phyloP scores from a whole-genome alignment of 2,329 filamentous ascomycete species.

The Neurospora sp. region DNA sequence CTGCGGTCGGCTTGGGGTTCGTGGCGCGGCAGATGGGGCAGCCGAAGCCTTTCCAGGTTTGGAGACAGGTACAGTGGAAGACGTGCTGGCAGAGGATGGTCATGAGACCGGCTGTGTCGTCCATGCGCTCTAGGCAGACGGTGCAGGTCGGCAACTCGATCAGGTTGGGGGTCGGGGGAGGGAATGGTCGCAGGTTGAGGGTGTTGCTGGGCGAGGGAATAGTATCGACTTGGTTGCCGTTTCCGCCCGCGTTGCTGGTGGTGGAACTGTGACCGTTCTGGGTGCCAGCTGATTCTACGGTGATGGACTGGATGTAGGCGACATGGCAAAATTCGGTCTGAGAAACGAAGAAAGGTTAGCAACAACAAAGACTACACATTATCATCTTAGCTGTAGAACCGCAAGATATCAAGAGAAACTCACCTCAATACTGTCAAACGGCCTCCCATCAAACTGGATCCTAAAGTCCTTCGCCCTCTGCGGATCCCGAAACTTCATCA shows the following conservation, averaged over 20 bases:
- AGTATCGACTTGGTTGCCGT: slow-evolving; percentile 35
- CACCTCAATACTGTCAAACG: slow-evolving; percentile 88
- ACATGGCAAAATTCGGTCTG: slow-evolving; percentile 90
- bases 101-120: slow-evolving; percentile 87
- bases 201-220: slow-evolving; percentile 27
- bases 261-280: slow-evolving; percentile 29
- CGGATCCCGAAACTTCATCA: slow-evolving; percentile 82
- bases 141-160: slow-evolving; percentile 92
- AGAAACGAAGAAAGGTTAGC: slow-evolving; percentile 12
- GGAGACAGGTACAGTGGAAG: slow-evolving; percentile 91
- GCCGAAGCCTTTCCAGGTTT: slow-evolving; percentile 90
- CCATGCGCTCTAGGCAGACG: slow-evolving; percentile 95
- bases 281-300: slow-evolving; percentile 54
- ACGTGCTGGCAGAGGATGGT: slow-evolving; percentile 97
- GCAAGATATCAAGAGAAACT: slow-evolving; percentile 16
- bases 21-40: slow-evolving; percentile 95
- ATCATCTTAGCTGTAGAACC: not conserved
- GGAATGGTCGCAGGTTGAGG: slow-evolving; percentile 47
- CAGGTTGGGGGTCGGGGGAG: slow-evolving; percentile 65
- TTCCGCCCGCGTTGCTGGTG: slow-evolving; percentile 7
- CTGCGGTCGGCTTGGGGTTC: slow-evolving; percentile 29
- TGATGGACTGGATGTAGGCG: slow-evolving; percentile 87
- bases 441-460: slow-evolving; percentile 79
- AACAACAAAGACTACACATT: not conserved
- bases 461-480: slow-evolving; percentile 71